Evolutionary conservation across 495 filamentous ascomycete genomes (phyloP).

Genomic region (Xylaria palmicola): DNA sequence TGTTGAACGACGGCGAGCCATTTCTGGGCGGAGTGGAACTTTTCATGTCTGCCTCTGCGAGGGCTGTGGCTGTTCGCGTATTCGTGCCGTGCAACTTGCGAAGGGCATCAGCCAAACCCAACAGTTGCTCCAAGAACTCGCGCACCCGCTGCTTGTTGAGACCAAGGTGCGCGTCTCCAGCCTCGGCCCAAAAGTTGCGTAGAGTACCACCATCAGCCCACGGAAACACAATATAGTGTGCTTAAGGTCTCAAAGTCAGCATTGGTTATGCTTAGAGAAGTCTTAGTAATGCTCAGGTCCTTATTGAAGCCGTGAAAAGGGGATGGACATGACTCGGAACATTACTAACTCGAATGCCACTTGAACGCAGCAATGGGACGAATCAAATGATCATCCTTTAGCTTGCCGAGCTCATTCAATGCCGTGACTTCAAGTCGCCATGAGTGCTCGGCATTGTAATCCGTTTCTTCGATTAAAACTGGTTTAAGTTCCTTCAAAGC

Average conservation of each 20-base stretch:
- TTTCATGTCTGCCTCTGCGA: not conserved
- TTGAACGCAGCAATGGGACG: slow-evolving; percentile 24
- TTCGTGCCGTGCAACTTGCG: not conserved
- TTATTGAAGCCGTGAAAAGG: too few relatives aligned
- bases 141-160: not conserved
- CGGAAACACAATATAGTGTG: slow-evolving; percentile 28
- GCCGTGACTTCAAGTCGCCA: slow-evolving; percentile 13
- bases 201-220: slow-evolving; percentile 31
- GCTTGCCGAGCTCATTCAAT: slow-evolving; percentile 11
- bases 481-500: not conserved
- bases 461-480: not conserved
- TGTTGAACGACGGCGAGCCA: not conserved
- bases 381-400: slow-evolving; percentile 15
- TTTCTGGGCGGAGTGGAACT: not conserved
- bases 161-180: not conserved
- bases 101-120: slow-evolving; percentile 18
- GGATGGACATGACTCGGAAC: not conserved
- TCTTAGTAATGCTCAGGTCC: not conserved
- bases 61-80: not conserved
- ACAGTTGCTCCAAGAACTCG: slow-evolving; percentile 12
- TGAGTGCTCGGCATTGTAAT: not conserved
- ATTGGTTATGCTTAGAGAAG: not conserved
- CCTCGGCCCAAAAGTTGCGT: slow-evolving; percentile 18
- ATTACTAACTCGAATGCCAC: not conserved
- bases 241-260: not conserved